These are phyloP conservation scores for Lipomyces japonicus DNA, from an alignment of 805 yeast genomes.

Conservation along the genomic window DNA sequence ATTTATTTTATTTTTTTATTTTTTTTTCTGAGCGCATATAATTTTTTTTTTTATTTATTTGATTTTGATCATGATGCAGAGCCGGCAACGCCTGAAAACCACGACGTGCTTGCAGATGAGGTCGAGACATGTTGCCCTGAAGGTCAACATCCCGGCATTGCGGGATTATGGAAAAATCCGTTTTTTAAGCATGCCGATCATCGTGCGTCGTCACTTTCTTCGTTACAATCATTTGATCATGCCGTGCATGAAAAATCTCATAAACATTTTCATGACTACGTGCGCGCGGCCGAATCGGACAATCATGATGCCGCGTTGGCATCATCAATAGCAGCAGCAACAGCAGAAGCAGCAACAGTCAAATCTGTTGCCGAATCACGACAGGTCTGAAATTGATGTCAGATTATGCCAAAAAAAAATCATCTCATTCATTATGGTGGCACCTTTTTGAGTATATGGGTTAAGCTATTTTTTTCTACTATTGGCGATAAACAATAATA, in stretches of 20 bases:
- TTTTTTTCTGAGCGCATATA: too few relatives aligned
- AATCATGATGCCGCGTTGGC: neutral
- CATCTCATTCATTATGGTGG: too few relatives aligned
- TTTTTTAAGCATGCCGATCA: conserved; percentile 17
- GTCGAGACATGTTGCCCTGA: conserved; percentile 16
- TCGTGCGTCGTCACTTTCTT: too few relatives aligned
- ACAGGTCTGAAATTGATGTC: too few relatives aligned
- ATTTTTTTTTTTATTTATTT: neutral
- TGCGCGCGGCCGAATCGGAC: conserved; percentile 4
- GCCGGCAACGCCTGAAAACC: neutral
- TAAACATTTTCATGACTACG: conserved; percentile 7
- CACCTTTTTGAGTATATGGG: too few relatives aligned
- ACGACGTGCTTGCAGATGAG: conserved; percentile 4
- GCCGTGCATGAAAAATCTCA: conserved; percentile 14
- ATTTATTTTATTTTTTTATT: neutral
- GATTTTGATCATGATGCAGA: neutral
- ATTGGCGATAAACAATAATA: too few relatives aligned
- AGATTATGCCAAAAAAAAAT: too few relatives aligned
- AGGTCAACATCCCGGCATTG: conserved; percentile 26
- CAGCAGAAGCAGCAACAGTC: too few relatives aligned
- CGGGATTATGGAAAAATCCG: conserved; percentile 27
- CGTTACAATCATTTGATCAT: conserved; percentile 19
- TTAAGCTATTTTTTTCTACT: too few relatives aligned
- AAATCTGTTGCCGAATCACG: too few relatives aligned
- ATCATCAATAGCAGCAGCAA: too few relatives aligned